phyloP scores from a whole-genome alignment of 495 filamentous ascomycete species.

The Emericellopsis terricola region DNA sequence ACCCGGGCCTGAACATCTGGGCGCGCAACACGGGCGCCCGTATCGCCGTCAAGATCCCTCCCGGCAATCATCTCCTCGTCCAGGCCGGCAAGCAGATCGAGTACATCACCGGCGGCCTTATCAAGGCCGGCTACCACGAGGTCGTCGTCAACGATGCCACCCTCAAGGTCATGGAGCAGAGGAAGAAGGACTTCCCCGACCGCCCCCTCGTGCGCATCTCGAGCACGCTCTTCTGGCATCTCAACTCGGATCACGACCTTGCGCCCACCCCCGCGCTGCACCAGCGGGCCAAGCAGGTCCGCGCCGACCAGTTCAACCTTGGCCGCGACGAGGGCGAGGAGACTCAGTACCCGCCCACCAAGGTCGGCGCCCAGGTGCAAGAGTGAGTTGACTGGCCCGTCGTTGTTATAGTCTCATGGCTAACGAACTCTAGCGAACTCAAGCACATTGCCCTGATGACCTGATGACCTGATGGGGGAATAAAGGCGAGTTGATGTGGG shows the following conservation, averaged over 20 bases:
- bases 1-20: constrained; percentile 34
- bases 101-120: constrained; percentile 29
- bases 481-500: background rate
- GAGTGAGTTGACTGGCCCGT: constrained; percentile 9
- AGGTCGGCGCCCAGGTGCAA: constrained; percentile 30
- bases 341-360: constrained; percentile 20
- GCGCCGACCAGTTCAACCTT: constrained; percentile 20
- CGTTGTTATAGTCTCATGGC: background rate
- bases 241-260: constrained; percentile 26
- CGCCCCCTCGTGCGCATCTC: constrained; percentile 27
- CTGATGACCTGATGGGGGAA: constrained; percentile 1
- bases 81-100: constrained; percentile 36
- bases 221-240: constrained; percentile 32
- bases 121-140: constrained; percentile 36
- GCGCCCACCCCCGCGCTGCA: constrained; percentile 20
- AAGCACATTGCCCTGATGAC: constrained; percentile 26
- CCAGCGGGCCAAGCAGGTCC: constrained; percentile 14
- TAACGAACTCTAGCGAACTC: constrained; percentile 12
- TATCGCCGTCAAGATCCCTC: constrained; percentile 30
- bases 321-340: constrained; percentile 28
- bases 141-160: constrained; percentile 31
- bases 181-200: constrained; percentile 15
- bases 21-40: constrained; percentile 31
- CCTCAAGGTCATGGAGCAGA: constrained; percentile 14
- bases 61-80: constrained; percentile 27